Evolutionary conservation across 257 asterid genomes (phyloP), one percentile per base, ranked within the genome.

Genomic region (Salvia miltiorrhiza): DNA sequence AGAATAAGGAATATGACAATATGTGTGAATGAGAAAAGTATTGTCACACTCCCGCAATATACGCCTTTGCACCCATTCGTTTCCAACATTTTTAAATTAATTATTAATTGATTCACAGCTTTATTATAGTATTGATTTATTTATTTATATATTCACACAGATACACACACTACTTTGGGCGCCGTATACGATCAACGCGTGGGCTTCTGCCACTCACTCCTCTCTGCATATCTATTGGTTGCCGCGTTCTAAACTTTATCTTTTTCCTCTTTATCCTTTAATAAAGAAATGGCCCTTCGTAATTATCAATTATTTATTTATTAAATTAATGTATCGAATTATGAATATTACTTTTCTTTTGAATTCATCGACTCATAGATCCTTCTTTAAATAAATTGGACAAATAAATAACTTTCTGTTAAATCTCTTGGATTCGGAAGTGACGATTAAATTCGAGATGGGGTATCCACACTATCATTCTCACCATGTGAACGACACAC

Each of bases 111-210:
- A 48, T 66, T 67, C 73, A 37, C 48, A 5, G 12, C 5, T 59
- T 48, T 54, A 56, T 32, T 19, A 40, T 16, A 32, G 3, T 12
- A 2, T 17, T 2, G 4, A 19, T 33, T 33, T 33, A 33, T 33
- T 4, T 3, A 33, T n/a, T n/a, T n/a, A n/a, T 26, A 26, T 26
- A 26, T 26, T 1, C 4, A 26, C 30, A 26, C 4, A 4, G 4
- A 26, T 26, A 26, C n/a, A n/a, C n/a, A n/a, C n/a, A 63, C 39
- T 75, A 57, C 57, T 63, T 76, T 70, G 50, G 50, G 80, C 65
- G 80, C 65, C 43, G 65, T 45, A 69, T 63, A 62, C 21, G 56
- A 69, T 69, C 62, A 43, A 62, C 66, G 79, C 75, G 75, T 75
- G 79, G 75, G 71, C 14, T 45, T 37, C 52, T 32, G 45, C 48